Percentiles rank a stretch among this genome's conserved stretches.
Conservation (phyloP, 352 stramenopile genomes). For the Pythium oligandrum region DNA sequence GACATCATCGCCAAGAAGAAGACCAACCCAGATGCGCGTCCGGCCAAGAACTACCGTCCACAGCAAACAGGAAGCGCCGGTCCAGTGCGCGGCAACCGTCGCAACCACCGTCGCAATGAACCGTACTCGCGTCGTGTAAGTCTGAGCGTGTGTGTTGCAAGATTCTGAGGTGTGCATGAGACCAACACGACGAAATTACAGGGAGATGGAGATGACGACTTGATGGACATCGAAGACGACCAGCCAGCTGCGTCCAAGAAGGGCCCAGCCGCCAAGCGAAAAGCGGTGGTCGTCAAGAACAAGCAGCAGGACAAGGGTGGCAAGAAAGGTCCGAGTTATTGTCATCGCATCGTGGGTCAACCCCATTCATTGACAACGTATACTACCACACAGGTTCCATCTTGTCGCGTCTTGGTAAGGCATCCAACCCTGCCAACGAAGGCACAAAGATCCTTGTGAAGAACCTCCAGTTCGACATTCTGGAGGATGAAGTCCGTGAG, state of each 20-base stretch:
- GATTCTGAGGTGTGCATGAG: not conserved
- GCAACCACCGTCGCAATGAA: conserved; percentile 39
- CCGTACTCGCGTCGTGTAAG: conserved; percentile 75
- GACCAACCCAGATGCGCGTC: conserved; percentile 46
- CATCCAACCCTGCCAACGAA: conserved; percentile 19
- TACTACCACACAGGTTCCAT: conserved; percentile 22
- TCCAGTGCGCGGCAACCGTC: conserved; percentile 50
- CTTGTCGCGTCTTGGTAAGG: conserved; percentile 57
- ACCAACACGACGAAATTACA: conserved; percentile 1
- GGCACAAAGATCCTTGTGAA: conserved; percentile 79
- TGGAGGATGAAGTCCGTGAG: conserved; percentile 78
- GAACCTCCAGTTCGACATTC: conserved; percentile 82
- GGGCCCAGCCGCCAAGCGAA: conserved; percentile 28
- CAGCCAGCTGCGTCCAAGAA: conserved; percentile 27
- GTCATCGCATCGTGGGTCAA: not conserved
- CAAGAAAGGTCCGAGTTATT: conserved; percentile 45
- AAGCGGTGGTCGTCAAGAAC: conserved; percentile 54
- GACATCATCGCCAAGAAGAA: conserved; percentile 81
- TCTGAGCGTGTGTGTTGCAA: conserved; percentile 13
- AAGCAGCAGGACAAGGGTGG: conserved; percentile 30
- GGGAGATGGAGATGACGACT: conserved; percentile 27
- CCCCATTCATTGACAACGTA: not conserved
- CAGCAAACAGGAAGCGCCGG: conserved; percentile 25
- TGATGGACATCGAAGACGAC: conserved; percentile 65
- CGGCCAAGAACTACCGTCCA: conserved; percentile 23